Base-by-base conservation (phyloP, 208 protist species). In the Acanthamoeba divionensis region DNA sequence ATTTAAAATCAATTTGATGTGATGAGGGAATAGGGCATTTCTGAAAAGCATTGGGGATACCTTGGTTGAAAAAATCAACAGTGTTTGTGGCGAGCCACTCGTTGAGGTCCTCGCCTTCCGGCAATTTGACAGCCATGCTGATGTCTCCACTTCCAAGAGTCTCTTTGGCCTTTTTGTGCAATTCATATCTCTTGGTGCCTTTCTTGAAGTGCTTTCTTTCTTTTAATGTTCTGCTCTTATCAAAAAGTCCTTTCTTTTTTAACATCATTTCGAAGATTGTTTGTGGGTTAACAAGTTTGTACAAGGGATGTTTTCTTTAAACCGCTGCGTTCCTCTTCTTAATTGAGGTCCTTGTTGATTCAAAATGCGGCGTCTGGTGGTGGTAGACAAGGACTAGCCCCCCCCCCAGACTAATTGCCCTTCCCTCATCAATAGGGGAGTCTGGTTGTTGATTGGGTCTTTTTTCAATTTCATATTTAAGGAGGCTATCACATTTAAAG, bases 21-120 rank as follows among this genome's bases (percentile, higher is more conserved):
- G n/a, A n/a, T 18, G 52, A 60, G 52, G 18, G n/a, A 60, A 18
- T 24, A 18, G 52, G 52, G n/a, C 18, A 60, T 24, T 60, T 60
- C 18, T 60, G 18, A n/a, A n/a, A n/a, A 24, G 52, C 52, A 60
- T n/a, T 24, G 52, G 18, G n/a, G 52, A 60, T 24, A 24, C 18
- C 18, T 80, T 99, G 98, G 95, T 99, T 99, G 96, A 99, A 99
- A 91, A 99, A 99, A 91, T 99, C 98, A 4, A 99, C 48, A 67
- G 63, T 98, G 94, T 99, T 97, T 5, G 99, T 97, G 6, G 98
- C 98, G 18, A 99, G 96, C 98, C 98, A 99, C 91, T 99, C 97
- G 90, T 99, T 98, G 15, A 98, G 67, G 77, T 99, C 97, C 60
- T 99, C 98, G 8, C 98, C 98, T 12, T 96, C 93, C 15, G 98